phyloP scores from a whole-genome alignment of 768 basidiomycete genomes.

The Boletus sp. region DNA sequence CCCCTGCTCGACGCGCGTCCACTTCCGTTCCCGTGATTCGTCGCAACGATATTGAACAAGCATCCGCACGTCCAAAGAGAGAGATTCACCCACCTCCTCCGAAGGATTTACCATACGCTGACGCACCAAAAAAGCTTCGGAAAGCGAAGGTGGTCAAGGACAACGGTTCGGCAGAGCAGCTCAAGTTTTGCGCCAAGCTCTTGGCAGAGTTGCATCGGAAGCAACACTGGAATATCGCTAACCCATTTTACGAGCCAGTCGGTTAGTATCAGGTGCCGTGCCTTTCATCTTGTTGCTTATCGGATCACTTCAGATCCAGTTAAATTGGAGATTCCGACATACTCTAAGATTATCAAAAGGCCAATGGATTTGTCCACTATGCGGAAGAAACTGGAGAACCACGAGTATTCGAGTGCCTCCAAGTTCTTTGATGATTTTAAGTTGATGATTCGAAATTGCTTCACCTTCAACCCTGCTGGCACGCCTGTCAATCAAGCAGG shows the following conservation, averaged over 20 bases:
- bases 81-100: constrained; percentile 96
- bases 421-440: constrained; percentile 90
- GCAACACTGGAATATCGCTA: constrained; percentile 66
- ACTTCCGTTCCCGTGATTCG: constrained; percentile 81
- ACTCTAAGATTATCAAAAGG: constrained; percentile 84
- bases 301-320: constrained; percentile 55
- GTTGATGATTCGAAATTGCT: constrained; percentile 93
- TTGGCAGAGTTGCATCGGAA: constrained; percentile 75
- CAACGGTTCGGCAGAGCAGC: constrained; percentile 74
- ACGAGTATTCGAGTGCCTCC: constrained; percentile 71
- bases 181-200: constrained; percentile 77
- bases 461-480: constrained; percentile 84
- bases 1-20: constrained; percentile 64
- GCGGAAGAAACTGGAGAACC: constrained; percentile 74
- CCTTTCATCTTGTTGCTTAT: background rate
- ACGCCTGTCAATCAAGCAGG: constrained; percentile 87
- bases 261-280: constrained; percentile 52
- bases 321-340: constrained; percentile 75
- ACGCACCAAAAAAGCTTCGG: constrained; percentile 65
- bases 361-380: constrained; percentile 96
- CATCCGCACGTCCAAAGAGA: constrained; percentile 82
- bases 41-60: constrained; percentile 60
- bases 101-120: constrained; percentile 84
- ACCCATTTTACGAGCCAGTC: constrained; percentile 92
- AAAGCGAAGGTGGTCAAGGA: constrained; percentile 59